Conservation (phyloP, 371 early-diverging fungal species). For the Rhizopus microsporus region DNA sequence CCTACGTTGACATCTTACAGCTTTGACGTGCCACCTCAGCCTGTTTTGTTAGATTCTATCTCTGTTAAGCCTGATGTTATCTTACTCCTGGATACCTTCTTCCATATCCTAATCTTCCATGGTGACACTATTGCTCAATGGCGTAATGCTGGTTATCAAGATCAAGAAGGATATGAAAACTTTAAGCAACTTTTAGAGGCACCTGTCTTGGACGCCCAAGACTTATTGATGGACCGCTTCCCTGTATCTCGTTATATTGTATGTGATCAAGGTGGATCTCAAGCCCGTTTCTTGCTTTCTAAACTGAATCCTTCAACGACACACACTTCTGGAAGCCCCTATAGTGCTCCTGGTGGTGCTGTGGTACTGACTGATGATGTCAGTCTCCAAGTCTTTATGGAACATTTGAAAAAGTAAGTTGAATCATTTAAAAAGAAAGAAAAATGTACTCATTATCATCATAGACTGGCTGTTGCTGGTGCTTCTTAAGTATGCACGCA, state of each 20-base stretch:
- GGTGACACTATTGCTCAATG: slow-evolving; percentile 70
- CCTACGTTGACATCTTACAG: slow-evolving; percentile 96
- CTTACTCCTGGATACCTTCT: slow-evolving; percentile 95
- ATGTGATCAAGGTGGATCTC: slow-evolving; percentile 97
- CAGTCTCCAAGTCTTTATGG: slow-evolving; percentile 95
- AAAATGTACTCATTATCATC: slow-evolving; percentile 2
- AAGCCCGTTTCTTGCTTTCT: slow-evolving; percentile 98
- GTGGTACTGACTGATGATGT: slow-evolving; percentile 99
- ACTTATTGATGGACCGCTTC: slow-evolving; percentile 92
- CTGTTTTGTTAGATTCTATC: slow-evolving; percentile 97
- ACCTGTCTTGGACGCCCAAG: slow-evolving; percentile 89
- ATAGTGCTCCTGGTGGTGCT: slow-evolving; percentile 67
- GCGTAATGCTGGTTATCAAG: slow-evolving; percentile 54
- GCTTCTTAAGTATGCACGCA: slow-evolving; percentile 34
- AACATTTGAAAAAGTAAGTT: slow-evolving; percentile 88
- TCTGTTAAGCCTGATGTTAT: slow-evolving; percentile 97
- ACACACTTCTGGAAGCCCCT: slow-evolving; percentile 75
- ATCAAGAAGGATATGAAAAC: slow-evolving; percentile 63
- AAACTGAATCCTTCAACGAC: slow-evolving; percentile 99
- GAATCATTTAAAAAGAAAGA: neutral
- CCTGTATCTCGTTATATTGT: slow-evolving; percentile 99
- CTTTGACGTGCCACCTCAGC: slow-evolving; percentile 88
- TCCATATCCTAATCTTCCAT: slow-evolving; percentile 56
- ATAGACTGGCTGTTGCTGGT: slow-evolving; percentile 52
- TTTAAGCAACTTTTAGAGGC: slow-evolving; percentile 93